A percentile compares a stretch with the other conserved stretches of the same genome.
Evolutionary conservation across 306 rosid species (phyloP).

Genomic region (Rosa multiflora): DNA sequence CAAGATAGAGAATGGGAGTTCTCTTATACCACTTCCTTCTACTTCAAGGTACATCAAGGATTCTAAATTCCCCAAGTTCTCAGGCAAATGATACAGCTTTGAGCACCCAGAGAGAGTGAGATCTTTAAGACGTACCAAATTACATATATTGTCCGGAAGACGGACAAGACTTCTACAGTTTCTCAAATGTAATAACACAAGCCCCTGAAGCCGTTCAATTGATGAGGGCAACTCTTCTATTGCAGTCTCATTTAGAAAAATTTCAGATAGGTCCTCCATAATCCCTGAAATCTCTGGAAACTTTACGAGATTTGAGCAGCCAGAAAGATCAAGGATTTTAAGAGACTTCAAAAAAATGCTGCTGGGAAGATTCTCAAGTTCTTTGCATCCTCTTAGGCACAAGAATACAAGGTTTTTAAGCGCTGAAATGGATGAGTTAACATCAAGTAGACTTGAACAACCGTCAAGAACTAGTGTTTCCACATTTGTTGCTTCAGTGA

Average conservation of each 20-base stretch:
- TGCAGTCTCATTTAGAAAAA: not conserved
- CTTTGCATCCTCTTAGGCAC: not conserved
- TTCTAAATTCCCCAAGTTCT: not conserved
- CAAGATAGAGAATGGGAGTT: not conserved
- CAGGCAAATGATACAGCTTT: not conserved
- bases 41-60: not conserved
- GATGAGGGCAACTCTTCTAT: not conserved
- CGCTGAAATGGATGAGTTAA: constrained; percentile 12
- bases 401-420: not conserved
- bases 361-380: not conserved
- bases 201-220: not conserved
- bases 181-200: not conserved
- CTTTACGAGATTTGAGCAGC: not conserved
- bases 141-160: not conserved
- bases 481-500: constrained; percentile 17
- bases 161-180: not conserved
- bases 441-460: constrained; percentile 5
- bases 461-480: constrained; percentile 2
- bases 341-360: constrained; percentile 4
- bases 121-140: not conserved
- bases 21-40: not conserved
- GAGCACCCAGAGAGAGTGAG: not conserved
- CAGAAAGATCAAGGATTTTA: not conserved
- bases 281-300: constrained; percentile 18
- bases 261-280: constrained; percentile 12